A percentile compares a stretch with the other conserved stretches of the same genome.
These are phyloP conservation scores for Phytophthora uliginosa DNA, from an alignment of 352 stramenopile genomes.

Conservation along the genomic window DNA sequence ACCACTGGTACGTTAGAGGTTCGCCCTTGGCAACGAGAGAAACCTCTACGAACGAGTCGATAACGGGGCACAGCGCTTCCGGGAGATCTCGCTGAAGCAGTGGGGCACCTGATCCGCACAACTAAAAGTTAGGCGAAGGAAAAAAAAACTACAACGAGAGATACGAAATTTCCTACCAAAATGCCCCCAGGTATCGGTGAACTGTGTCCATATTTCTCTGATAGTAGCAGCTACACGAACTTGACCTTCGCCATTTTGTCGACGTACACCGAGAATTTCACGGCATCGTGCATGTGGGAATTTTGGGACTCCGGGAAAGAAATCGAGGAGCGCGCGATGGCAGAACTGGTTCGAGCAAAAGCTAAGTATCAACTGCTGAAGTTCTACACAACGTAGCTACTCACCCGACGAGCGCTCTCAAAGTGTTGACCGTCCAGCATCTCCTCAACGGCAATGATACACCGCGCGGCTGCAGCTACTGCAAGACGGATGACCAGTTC, in stretches of 20 bases:
- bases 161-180: conserved; percentile 37
- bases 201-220: conserved; percentile 50
- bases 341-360: conserved; percentile 49
- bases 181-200: conserved; percentile 76
- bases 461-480: conserved; percentile 47
- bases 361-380: background rate
- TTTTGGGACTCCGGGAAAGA: conserved; percentile 70
- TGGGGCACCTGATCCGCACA: conserved; percentile 36
- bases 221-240: conserved; percentile 31
- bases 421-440: conserved; percentile 50
- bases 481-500: conserved; percentile 69
- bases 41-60: conserved; percentile 67
- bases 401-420: conserved; percentile 65
- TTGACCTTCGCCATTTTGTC: conserved; percentile 16
- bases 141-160: background rate
- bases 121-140: background rate
- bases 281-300: conserved; percentile 63
- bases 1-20: conserved; percentile 81
- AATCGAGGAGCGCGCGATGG: conserved; percentile 49
- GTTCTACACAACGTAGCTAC: background rate
- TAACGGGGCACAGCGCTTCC: conserved; percentile 31
- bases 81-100: conserved; percentile 62
- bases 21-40: conserved; percentile 68
- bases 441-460: conserved; percentile 33
- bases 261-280: conserved; percentile 22